A percentile compares a stretch with the other conserved stretches of the same genome.
Evolutionary conservation across 495 filamentous ascomycete genomes (phyloP).

Genomic region (Xylaria intraflava): DNA sequence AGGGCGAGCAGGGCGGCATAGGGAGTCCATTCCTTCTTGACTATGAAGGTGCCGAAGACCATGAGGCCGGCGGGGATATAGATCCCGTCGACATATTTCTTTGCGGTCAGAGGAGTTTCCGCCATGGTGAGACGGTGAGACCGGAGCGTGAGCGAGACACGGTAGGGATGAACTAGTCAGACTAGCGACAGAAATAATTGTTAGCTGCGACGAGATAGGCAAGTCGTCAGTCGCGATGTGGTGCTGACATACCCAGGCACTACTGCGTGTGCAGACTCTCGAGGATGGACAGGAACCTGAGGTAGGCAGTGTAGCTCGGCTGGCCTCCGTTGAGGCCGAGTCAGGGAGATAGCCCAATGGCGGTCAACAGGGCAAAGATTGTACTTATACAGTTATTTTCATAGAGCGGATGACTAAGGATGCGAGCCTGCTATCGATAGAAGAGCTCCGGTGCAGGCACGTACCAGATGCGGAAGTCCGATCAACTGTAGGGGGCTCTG

Average conservation of each 20-base stretch:
- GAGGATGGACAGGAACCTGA: not conserved
- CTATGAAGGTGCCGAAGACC: conserved; percentile 64
- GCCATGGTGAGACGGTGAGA: conserved; percentile 15
- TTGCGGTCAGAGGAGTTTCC: conserved; percentile 22
- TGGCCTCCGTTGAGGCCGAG: too few species aligned
- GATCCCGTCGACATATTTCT: conserved; percentile 58
- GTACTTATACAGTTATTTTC: too few species aligned
- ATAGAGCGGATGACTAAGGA: too few species aligned
- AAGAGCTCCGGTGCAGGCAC: too few species aligned
- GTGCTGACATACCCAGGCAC: too few species aligned
- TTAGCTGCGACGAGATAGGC: not conserved
- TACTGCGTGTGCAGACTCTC: not conserved
- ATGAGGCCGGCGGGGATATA: conserved; percentile 83
- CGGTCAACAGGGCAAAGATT: too few species aligned
- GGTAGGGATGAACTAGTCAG: conserved; percentile 1
- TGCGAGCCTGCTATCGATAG: too few species aligned
- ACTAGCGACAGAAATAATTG: not conserved
- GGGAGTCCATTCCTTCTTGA: conserved; percentile 71
- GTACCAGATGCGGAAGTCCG: too few species aligned
- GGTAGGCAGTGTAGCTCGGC: too few species aligned
- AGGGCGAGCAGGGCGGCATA: conserved; percentile 62
- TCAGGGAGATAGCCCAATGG: too few species aligned
- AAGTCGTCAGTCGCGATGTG: not conserved
- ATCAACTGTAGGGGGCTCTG: too few species aligned
- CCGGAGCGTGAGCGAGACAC: conserved; percentile 8